These are phyloP conservation scores for Fusarium ambrosium DNA, from an alignment of 2,329 filamentous ascomycete genomes.

Conservation along the genomic window DNA sequence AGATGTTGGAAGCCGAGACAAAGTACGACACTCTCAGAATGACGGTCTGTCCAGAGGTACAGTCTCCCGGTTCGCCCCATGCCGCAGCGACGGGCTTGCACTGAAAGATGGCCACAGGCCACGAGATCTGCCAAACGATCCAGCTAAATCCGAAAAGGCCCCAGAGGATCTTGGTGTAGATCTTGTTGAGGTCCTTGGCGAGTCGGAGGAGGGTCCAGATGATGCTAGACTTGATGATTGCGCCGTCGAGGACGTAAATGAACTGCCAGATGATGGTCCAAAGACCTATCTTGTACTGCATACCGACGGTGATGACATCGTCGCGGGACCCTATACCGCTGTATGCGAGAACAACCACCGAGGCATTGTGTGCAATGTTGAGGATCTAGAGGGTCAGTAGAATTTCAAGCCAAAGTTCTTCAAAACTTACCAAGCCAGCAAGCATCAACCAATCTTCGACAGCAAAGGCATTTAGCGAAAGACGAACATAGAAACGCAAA, in stretches of 20 bases:
- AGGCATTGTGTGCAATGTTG: slow-evolving; percentile 29
- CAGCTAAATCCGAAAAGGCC: slow-evolving; percentile 27
- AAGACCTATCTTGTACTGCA: slow-evolving; percentile 35
- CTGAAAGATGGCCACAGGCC: slow-evolving; percentile 39
- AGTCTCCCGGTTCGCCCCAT: slow-evolving; percentile 33
- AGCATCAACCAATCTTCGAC: slow-evolving; percentile 4
- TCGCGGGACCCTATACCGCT: slow-evolving; percentile 30
- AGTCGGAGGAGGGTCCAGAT: slow-evolving; percentile 33
- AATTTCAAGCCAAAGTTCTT: too few relatives aligned
- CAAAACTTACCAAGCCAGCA: neutral
- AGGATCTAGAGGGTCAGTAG: slow-evolving; percentile 25
- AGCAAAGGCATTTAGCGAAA: neutral
- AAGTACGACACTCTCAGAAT: slow-evolving; percentile 32
- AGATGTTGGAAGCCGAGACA: slow-evolving; percentile 35
- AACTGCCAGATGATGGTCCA: slow-evolving; percentile 39
- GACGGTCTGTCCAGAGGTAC: slow-evolving; percentile 24
- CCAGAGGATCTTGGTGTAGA: slow-evolving; percentile 14
- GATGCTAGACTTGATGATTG: slow-evolving; percentile 35
- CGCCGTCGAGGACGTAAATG: slow-evolving; percentile 31
- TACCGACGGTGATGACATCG: slow-evolving; percentile 31
- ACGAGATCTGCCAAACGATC: slow-evolving; percentile 36
- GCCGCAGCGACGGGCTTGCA: slow-evolving; percentile 38
- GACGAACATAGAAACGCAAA: neutral
- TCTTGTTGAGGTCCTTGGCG: slow-evolving; percentile 25
- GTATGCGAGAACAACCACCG: slow-evolving; percentile 21